Base-by-base conservation (phyloP, 164 flowering plant genomes). In the Chimonanthus praecox region DNA sequence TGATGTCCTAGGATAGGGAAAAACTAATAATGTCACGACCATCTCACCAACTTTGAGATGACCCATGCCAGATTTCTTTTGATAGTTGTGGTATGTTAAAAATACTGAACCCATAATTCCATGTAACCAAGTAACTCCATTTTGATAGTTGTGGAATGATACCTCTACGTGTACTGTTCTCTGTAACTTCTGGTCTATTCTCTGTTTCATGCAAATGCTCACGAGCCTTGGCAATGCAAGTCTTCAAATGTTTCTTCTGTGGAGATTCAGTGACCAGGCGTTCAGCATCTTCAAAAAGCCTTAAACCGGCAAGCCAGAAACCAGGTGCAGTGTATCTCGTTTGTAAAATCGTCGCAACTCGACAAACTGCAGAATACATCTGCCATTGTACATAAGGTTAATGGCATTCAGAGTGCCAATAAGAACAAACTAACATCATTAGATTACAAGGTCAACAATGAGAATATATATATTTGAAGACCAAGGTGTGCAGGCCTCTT, bases 241-340 rank as follows among this genome's bases (percentile, higher is more conserved):
- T 63, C 51, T 76, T 86, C 84, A 94, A 76, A 75, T 94, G 91
- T 33, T 78, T 74, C 80, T 78, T 89, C 82, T 90, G 90, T 1
- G 90, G 79, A 54, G 88, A 48, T 20, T 83, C 86, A 18, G 85
- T 78, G 44, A 84, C 80, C 49, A 86, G 73, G 6, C 58, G 11
- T 50, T 84, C 88, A 66, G 93, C 89, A 75, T 79, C 87, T 80
- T 83, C 87, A 73, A 91, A 91, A 20, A 91, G 87, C 72, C 78
- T 76, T 48, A 89, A 72, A 18, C 97, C 97, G 9, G 88, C 83
- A 49, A 82, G 75, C 97, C 97, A 91, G 71, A 89, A 91, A 1
- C 94, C 97, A 7, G 91, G 89, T 6, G 90, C 75, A 0, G 94
- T 91, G 69, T 88, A 88, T 80, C 97, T 80, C 1, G 93, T 86